Conservation (phyloP, 2,329 filamentous ascomycete species). For the Fusarium sp. region DNA sequence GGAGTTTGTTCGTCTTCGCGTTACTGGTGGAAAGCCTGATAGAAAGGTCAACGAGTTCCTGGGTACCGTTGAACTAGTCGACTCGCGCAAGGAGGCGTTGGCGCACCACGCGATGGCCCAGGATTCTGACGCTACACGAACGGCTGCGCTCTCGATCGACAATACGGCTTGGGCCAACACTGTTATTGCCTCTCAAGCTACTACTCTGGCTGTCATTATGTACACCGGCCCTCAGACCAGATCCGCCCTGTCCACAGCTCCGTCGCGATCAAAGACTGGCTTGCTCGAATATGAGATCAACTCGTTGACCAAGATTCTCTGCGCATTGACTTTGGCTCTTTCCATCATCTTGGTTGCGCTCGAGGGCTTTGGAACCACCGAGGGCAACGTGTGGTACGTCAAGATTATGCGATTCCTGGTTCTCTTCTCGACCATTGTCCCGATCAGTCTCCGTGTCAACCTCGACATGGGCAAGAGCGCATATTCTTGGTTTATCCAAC, state of each 20-base stretch:
- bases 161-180: conserved; percentile 99
- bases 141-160: conserved; percentile 87
- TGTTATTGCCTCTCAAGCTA: conserved; percentile 92
- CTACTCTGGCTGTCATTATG: conserved; percentile 87
- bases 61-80: conserved; percentile 84
- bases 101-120: conserved; percentile 54
- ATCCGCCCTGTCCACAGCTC: conserved; percentile 91
- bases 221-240: conserved; percentile 96
- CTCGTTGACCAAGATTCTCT: conserved; percentile 94
- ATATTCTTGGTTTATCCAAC: conserved; percentile 95
- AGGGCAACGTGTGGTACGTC: conserved; percentile 86
- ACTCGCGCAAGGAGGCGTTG: conserved; percentile 64
- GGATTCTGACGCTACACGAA: conserved; percentile 59
- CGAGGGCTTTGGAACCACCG: conserved; percentile 79
- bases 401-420: conserved; percentile 99
- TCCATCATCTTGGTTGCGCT: conserved; percentile 91
- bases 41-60: conserved; percentile 95
- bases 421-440: conserved; percentile 98
- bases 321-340: conserved; percentile 85
- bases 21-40: conserved; percentile 91
- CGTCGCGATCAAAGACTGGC: conserved; percentile 93
- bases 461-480: conserved; percentile 97
- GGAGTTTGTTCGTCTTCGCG: conserved; percentile 76
- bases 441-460: conserved; percentile 95
- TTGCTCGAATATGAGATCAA: conserved; percentile 97